These are phyloP conservation scores for Angomonas ambiguus DNA, from an alignment of 208 protist genomes.

Conservation along the genomic window DNA sequence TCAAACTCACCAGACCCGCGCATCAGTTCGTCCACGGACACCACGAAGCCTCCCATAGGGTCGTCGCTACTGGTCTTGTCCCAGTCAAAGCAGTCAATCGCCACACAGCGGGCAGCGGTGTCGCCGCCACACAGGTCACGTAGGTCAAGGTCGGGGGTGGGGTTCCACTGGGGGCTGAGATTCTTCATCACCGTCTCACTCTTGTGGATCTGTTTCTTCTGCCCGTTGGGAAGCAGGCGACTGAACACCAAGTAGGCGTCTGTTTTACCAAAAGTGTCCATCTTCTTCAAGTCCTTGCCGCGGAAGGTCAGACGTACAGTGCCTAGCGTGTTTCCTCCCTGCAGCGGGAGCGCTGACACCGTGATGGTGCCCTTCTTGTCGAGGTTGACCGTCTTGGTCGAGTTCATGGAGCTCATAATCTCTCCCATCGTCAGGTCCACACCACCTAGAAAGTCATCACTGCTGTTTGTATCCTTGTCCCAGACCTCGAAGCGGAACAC, in stretches of 20 bases:
- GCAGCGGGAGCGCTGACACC: slow-evolving; percentile 6
- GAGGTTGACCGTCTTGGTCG: slow-evolving; percentile 20
- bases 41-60: slow-evolving; percentile 18
- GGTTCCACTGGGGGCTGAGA: slow-evolving; percentile 38
- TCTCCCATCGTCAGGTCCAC: slow-evolving; percentile 21
- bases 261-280: slow-evolving; percentile 37
- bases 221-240: slow-evolving; percentile 19
- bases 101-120: slow-evolving; percentile 19
- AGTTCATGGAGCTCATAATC: slow-evolving; percentile 19
- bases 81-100: slow-evolving; percentile 28
- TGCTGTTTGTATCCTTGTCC: slow-evolving; percentile 21
- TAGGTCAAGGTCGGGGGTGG: slow-evolving; percentile 5
- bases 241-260: slow-evolving; percentile 27
- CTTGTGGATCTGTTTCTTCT: slow-evolving; percentile 18
- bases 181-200: slow-evolving; percentile 28
- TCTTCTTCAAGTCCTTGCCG: slow-evolving; percentile 36
- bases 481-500: slow-evolving; percentile 17
- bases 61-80: slow-evolving; percentile 14
- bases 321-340: slow-evolving; percentile 17
- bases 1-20: slow-evolving; percentile 14
- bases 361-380: slow-evolving; percentile 25
- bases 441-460: slow-evolving; percentile 28
- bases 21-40: slow-evolving; percentile 18
- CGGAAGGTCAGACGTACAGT: slow-evolving; percentile 18
- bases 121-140: background rate